phyloP scores from a whole-genome alignment of 2,329 filamentous ascomycete genomes.

The Stachybotrys chartarum region DNA sequence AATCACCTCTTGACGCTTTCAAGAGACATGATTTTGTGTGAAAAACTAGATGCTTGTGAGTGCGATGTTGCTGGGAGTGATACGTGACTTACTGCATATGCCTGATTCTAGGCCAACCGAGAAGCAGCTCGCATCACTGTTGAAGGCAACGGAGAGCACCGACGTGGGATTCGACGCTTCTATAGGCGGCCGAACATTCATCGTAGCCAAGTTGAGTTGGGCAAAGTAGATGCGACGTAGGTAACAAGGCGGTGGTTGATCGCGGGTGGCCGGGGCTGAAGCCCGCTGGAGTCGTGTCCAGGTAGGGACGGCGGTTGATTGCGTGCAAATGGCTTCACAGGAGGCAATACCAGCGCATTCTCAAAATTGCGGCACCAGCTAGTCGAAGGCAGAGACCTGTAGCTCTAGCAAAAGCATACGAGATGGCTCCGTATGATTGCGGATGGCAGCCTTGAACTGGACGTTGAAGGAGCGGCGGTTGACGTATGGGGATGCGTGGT shows the following conservation, averaged over 20 bases:
- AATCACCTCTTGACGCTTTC: slow-evolving; percentile 43
- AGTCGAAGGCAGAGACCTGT: no score
- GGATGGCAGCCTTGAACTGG: neutral
- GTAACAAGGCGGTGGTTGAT: no score
- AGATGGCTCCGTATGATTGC: neutral
- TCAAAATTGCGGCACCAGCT: no score
- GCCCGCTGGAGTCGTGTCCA: no score
- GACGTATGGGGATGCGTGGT: neutral
- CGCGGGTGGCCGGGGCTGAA: no score
- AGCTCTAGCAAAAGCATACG: neutral
- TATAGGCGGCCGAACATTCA: slow-evolving; percentile 87
- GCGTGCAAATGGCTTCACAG: no score
- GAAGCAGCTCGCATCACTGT: slow-evolving; percentile 78
- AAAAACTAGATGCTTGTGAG: slow-evolving; percentile 47
- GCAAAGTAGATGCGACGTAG: neutral
- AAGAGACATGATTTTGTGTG: slow-evolving; percentile 65
- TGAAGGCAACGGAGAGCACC: slow-evolving; percentile 80
- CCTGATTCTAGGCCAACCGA: slow-evolving; percentile 80
- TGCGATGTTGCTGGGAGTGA: slow-evolving; percentile 6
- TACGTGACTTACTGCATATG: slow-evolving; percentile 61
- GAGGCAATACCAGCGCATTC: no score
- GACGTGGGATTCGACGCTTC: slow-evolving; percentile 67
- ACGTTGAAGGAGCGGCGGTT: neutral
- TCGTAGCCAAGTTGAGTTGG: slow-evolving; percentile 27
- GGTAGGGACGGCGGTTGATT: no score